phyloP scores from a whole-genome alignment of 768 basidiomycete genomes.

The Rhizopogon vinicolor region DNA sequence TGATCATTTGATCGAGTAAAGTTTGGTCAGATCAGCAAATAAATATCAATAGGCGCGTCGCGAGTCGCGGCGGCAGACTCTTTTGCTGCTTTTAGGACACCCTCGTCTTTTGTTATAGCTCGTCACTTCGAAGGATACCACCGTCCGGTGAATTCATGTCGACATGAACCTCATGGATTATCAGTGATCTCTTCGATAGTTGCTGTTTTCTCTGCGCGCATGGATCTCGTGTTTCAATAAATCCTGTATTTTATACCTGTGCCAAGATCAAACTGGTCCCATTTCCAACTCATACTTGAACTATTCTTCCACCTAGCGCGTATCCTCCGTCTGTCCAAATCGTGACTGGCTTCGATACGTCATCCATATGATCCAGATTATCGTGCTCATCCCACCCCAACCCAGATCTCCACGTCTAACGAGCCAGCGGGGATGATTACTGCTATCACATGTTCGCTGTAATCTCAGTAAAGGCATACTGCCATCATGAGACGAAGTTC shows the following conservation, averaged over 20 bases:
- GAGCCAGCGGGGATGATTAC: conserved; percentile 17
- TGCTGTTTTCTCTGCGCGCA: not conserved
- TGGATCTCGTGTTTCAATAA: not conserved
- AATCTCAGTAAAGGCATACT: conserved; percentile 22
- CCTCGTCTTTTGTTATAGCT: conserved; percentile 41
- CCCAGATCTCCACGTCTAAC: conserved; percentile 51
- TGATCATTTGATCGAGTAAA: too few relatives aligned
- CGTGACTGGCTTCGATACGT: conserved; percentile 38
- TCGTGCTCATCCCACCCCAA: conserved; percentile 99
- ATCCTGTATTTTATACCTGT: conserved; percentile 10
- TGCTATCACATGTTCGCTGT: conserved; percentile 83
- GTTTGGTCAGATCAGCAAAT: not conserved
- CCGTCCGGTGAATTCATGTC: conserved; percentile 68
- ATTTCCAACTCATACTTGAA: conserved; percentile 24
- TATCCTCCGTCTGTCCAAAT: conserved; percentile 43
- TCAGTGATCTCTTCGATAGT: not conserved
- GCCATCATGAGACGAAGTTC: conserved; percentile 18
- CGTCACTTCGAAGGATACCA: conserved; percentile 61
- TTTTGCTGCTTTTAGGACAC: too few relatives aligned
- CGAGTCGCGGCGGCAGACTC: too few relatives aligned
- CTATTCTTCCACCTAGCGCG: conserved; percentile 9
- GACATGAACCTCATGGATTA: conserved; percentile 60
- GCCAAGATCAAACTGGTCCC: conserved; percentile 29
- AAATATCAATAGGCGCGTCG: too few relatives aligned
- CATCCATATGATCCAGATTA: conserved; percentile 58